Percentiles rank a stretch among this genome's conserved stretches.
phyloP scores from a whole-genome alignment of 805 yeast species.

The Lipomyces lipofer region DNA sequence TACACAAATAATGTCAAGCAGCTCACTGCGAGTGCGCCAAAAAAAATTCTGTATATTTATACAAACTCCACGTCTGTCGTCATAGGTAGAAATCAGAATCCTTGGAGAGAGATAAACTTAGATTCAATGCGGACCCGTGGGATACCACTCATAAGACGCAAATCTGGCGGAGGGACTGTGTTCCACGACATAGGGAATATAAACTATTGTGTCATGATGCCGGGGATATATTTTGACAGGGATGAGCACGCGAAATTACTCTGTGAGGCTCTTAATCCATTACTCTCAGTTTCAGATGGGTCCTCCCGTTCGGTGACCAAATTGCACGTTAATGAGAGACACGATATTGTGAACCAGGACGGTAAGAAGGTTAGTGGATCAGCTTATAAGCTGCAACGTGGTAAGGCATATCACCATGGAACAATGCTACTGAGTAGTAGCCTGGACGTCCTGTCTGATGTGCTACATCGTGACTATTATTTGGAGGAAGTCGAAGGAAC shows the following conservation, averaged over 20 bases:
- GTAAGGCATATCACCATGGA: conserved; percentile 90
- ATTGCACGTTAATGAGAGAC: conserved; percentile 65
- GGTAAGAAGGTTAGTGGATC: conserved; percentile 80
- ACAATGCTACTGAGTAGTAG: conserved; percentile 81
- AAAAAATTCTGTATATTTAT: conserved; percentile 67
- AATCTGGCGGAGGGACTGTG: conserved; percentile 96
- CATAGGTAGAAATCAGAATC: conserved; percentile 93
- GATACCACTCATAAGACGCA: conserved; percentile 72
- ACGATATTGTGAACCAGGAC: conserved; percentile 65
- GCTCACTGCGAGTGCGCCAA: conserved; percentile 12
- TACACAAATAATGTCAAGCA: conserved; percentile 21
- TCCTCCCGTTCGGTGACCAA: not conserved
- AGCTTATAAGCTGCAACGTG: conserved; percentile 81
- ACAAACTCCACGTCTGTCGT: conserved; percentile 84
- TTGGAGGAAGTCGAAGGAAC: conserved; percentile 48
- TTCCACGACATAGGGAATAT: conserved; percentile 90
- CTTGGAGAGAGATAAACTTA: conserved; percentile 82
- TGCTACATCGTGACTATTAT: conserved; percentile 48
- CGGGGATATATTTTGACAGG: conserved; percentile 60
- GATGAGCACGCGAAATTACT: conserved; percentile 55
- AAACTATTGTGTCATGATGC: conserved; percentile 78
- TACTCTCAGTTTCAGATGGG: conserved; percentile 16
- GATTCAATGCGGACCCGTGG: conserved; percentile 50
- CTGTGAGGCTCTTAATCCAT: conserved; percentile 41
- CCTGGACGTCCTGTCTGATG: conserved; percentile 56